These are phyloP conservation scores for Eruca vesicaria DNA, from an alignment of 441 rosid species.

Conservation along the genomic window DNA sequence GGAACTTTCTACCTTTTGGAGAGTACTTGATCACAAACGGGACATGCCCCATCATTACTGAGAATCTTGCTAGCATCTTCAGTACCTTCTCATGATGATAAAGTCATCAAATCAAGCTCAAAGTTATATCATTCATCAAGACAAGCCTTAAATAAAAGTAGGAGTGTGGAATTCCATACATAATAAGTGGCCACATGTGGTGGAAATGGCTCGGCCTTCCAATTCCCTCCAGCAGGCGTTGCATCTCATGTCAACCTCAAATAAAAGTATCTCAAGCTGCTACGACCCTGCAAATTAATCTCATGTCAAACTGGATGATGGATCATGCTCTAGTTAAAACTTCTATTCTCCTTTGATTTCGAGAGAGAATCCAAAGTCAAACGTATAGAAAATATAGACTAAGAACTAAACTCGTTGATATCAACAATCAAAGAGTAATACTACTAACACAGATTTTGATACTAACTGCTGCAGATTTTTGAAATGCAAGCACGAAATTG, in stretches of 20 bases:
- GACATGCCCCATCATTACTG: slow-evolving; percentile 85
- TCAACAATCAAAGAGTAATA: background rate
- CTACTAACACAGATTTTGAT: background rate
- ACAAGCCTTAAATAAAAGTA: background rate
- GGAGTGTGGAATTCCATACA: slow-evolving; percentile 50
- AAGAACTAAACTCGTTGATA: background rate
- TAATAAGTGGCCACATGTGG: slow-evolving; percentile 91
- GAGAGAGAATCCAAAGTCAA: too few relatives aligned
- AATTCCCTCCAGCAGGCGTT: slow-evolving; percentile 96
- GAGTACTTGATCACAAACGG: slow-evolving; percentile 92
- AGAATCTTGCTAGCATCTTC: slow-evolving; percentile 94
- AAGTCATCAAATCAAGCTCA: slow-evolving; percentile 36
- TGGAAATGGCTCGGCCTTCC: slow-evolving; percentile 86
- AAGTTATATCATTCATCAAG: background rate
- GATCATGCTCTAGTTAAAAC: slow-evolving; percentile 2
- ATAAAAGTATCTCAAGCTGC: slow-evolving; percentile 28
- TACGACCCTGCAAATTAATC: slow-evolving; percentile 28
- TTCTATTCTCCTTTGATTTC: background rate
- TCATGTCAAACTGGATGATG: slow-evolving; percentile 19
- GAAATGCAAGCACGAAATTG: slow-evolving; percentile 7
- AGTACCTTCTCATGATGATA: slow-evolving; percentile 58
- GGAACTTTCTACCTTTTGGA: slow-evolving; percentile 67
- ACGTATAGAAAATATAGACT: too few relatives aligned
- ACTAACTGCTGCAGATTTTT: background rate
- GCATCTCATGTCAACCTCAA: slow-evolving; percentile 77